These are phyloP conservation scores for Annulohypoxylon maeteangense DNA, from an alignment of 495 filamentous ascomycete genomes.

Conservation along the genomic window DNA sequence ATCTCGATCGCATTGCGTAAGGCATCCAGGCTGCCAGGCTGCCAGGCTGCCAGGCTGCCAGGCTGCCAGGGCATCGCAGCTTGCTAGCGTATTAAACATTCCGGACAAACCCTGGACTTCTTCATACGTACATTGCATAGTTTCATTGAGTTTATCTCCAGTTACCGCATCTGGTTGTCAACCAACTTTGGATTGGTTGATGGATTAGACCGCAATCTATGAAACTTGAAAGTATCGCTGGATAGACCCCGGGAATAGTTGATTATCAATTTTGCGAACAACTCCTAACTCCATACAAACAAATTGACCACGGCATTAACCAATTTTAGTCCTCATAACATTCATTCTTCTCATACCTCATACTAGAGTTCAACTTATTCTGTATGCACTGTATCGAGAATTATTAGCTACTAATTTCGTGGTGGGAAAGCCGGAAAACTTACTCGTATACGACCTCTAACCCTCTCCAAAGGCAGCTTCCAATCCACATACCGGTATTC, in stretches of 20 bases:
- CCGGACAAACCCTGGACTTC: constrained; percentile 6
- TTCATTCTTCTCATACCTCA: neutral
- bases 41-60: too few relatives aligned
- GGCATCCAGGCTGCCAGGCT: too few relatives aligned
- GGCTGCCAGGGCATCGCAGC: neutral
- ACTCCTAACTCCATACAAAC: neutral
- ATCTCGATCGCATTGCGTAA: constrained; percentile 14
- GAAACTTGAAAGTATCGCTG: neutral
- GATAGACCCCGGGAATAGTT: neutral
- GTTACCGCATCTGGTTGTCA: neutral
- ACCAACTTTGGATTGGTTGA: neutral
- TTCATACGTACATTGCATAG: neutral
- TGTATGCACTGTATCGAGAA: constrained; percentile 35
- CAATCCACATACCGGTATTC: constrained; percentile 71
- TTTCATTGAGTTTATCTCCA: neutral
- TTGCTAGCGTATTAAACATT: neutral
- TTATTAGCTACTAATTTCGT: neutral
- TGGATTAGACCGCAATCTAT: neutral
- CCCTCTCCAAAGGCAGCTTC: constrained; percentile 67
- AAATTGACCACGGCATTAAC: neutral
- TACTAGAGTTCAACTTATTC: constrained; percentile 27
- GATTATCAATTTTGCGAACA: neutral
- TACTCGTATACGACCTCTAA: constrained; percentile 60
- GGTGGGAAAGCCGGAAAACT: constrained; percentile 8
- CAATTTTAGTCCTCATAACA: neutral